phyloP scores from a whole-genome alignment of 805 yeast genomes.

The Myxozyma lipomycoides region DNA sequence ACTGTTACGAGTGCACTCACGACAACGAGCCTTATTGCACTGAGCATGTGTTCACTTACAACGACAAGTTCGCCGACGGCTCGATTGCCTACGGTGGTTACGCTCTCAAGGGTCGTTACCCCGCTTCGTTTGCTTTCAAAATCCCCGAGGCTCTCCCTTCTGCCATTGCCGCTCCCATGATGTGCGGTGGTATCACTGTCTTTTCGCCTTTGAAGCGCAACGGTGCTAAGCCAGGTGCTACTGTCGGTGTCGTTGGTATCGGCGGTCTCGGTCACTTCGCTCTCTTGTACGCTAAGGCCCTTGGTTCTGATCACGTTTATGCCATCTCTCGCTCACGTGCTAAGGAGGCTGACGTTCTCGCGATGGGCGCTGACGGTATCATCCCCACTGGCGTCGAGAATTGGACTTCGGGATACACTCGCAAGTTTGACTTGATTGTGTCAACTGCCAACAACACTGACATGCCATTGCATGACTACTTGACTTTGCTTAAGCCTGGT shows the following conservation, averaged over 20 bases:
- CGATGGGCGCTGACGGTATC: slow-evolving; percentile 54
- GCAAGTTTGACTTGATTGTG: slow-evolving; percentile 49
- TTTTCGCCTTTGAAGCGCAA: slow-evolving; percentile 57
- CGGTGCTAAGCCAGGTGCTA: slow-evolving; percentile 48
- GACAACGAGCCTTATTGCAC: slow-evolving; percentile 58
- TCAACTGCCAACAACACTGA: slow-evolving; percentile 50
- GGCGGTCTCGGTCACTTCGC: slow-evolving; percentile 69
- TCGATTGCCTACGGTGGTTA: slow-evolving; percentile 52
- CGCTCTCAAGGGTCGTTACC: slow-evolving; percentile 55
- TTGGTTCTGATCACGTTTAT: slow-evolving; percentile 56
- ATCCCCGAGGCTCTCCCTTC: slow-evolving; percentile 55
- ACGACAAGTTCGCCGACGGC: slow-evolving; percentile 31
- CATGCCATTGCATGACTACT: slow-evolving; percentile 41
- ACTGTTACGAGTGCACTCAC: slow-evolving; percentile 56
- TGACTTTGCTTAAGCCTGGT: slow-evolving; percentile 52
- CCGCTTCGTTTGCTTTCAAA: slow-evolving; percentile 59
- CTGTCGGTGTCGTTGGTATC: slow-evolving; percentile 58
- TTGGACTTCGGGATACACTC: slow-evolving; percentile 36
- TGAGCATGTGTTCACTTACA: slow-evolving; percentile 50
- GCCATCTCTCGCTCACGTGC: slow-evolving; percentile 51
- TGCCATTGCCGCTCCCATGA: slow-evolving; percentile 61
- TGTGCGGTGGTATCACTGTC: slow-evolving; percentile 76
- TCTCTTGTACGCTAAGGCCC: slow-evolving; percentile 55
- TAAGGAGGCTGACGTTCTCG: slow-evolving; percentile 51
- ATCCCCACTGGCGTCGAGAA: slow-evolving; percentile 46